Evolutionary conservation across 768 basidiomycete species (phyloP).

Genomic region (Chiua virens): DNA sequence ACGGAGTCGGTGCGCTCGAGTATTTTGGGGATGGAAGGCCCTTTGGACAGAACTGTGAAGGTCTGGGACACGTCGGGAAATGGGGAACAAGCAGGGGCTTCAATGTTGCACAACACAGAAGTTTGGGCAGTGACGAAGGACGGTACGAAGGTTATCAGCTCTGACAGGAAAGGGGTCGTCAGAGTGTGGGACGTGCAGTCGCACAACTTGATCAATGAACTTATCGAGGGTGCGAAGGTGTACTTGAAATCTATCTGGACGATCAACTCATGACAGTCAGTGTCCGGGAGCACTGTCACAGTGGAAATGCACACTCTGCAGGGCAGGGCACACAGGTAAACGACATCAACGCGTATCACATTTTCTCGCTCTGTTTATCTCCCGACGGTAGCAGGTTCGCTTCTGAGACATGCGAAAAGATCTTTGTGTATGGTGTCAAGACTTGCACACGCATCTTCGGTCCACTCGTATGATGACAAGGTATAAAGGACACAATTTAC

Average conservation of each 20-base stretch:
- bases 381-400: neutral
- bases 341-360: too few relatives aligned
- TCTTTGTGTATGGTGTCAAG: neutral
- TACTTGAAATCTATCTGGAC: neutral
- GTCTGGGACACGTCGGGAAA: too few relatives aligned
- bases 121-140: neutral
- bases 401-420: neutral
- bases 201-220: neutral
- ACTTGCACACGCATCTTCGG: neutral
- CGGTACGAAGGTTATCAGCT: neutral
- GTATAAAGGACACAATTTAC: too few relatives aligned
- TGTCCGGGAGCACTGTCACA: too few relatives aligned
- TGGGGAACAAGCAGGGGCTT: too few relatives aligned
- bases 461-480: neutral
- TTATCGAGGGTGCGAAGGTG: too few relatives aligned
- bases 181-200: neutral
- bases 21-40: too few relatives aligned
- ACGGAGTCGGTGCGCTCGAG: too few relatives aligned
- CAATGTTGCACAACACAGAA: neutral
- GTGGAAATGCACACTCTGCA: too few relatives aligned
- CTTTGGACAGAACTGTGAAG: too few relatives aligned
- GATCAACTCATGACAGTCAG: neutral
- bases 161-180: neutral
- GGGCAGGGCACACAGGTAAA: too few relatives aligned
- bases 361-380: neutral